A percentile compares a stretch with the other conserved stretches of the same genome.
These are phyloP conservation scores for Cotoneaster glaucophyllus DNA, from an alignment of 306 rosid species.

Conservation along the genomic window DNA sequence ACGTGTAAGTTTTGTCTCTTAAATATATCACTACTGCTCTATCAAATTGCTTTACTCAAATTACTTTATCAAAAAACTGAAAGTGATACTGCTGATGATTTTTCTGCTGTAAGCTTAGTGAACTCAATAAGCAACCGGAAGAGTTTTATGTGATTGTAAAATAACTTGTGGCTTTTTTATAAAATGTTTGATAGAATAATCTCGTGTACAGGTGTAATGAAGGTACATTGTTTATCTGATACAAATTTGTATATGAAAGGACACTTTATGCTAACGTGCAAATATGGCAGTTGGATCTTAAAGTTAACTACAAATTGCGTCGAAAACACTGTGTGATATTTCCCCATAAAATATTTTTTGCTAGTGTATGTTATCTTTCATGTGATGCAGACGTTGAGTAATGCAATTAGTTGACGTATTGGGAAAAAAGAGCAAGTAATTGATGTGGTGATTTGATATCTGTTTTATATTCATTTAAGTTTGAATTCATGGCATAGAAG, in stretches of 20 bases:
- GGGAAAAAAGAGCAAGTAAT: not conserved
- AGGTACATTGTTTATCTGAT: not conserved
- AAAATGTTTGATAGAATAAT: not conserved
- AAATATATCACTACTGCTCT: not conserved
- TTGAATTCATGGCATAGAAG: not conserved
- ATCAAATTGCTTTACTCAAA: not conserved
- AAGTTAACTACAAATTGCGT: not conserved
- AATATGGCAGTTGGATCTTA: not conserved
- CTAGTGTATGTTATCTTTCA: not conserved
- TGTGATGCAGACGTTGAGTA: not conserved
- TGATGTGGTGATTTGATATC: not conserved
- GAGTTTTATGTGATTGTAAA: not conserved
- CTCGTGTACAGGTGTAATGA: not conserved
- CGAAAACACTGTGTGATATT: not conserved
- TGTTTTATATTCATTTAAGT: not conserved
- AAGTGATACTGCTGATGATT: not conserved
- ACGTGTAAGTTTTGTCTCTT: slow-evolving; percentile 33
- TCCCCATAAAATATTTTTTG: not conserved
- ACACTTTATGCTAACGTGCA: not conserved
- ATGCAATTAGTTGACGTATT: not conserved
- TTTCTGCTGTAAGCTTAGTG: not conserved
- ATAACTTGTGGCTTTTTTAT: not conserved
- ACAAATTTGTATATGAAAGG: not conserved
- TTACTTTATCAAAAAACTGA: not conserved
- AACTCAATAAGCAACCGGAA: not conserved